Evolutionary conservation across 2,329 filamentous ascomycete species (phyloP).

Genomic region (Stagonosporopsis chrysanthemi): DNA sequence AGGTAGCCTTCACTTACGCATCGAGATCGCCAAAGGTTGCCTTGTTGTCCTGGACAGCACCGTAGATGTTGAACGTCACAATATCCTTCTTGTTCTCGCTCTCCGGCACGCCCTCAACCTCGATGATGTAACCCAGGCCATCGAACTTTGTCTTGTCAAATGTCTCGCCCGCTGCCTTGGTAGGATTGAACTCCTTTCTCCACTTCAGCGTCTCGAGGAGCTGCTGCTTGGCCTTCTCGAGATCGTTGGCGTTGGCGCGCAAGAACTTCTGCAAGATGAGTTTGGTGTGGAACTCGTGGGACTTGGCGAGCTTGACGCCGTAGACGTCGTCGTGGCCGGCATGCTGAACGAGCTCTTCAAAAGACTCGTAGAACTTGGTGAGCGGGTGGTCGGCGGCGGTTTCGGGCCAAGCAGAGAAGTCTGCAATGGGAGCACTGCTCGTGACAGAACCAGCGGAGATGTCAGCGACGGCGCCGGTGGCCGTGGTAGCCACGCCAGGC

Average conservation of each 20-base stretch:
- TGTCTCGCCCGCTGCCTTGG: conserved; percentile 65
- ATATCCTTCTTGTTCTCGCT: conserved; percentile 66
- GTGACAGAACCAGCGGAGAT: conserved; percentile 1
- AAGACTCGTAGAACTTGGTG: conserved; percentile 63
- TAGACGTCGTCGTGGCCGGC: conserved; percentile 80
- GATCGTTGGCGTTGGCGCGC: conserved; percentile 82
- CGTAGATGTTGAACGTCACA: conserved; percentile 94
- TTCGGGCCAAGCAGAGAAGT: conserved; percentile 46
- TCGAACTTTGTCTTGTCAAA: conserved; percentile 76
- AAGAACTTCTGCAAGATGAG: conserved; percentile 93
- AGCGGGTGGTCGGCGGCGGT: conserved; percentile 54
- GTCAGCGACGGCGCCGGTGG: conserved; percentile 8
- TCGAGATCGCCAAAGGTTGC: conserved; percentile 82
- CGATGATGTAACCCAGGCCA: conserved; percentile 80
- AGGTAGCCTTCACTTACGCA: conserved; percentile 63
- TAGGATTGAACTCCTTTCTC: conserved; percentile 78
- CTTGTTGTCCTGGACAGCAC: conserved; percentile 80
- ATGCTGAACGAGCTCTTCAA: conserved; percentile 65
- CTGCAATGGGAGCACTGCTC: conserved; percentile 7
- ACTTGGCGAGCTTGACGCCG: conserved; percentile 71
- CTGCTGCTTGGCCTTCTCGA: conserved; percentile 77
- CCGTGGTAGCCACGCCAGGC: conserved; percentile 15
- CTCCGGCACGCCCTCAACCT: conserved; percentile 65
- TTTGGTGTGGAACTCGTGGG: conserved; percentile 73
- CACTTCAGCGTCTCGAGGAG: conserved; percentile 81